These are phyloP conservation scores for Rhynchosporium graminicola DNA, from an alignment of 2,329 filamentous ascomycete genomes.

Conservation along the genomic window DNA sequence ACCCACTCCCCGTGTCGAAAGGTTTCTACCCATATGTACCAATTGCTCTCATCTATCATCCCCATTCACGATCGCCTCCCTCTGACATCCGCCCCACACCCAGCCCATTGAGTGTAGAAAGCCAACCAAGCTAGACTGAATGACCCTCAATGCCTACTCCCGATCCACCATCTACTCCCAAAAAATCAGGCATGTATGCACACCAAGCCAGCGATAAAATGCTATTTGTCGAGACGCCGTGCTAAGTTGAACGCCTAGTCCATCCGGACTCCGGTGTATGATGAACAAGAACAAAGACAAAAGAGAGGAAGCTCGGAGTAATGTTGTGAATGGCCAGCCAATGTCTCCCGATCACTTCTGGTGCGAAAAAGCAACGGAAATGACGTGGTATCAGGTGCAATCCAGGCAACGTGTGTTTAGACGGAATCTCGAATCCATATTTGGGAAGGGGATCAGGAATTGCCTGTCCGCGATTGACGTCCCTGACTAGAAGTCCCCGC, in stretches of 20 bases:
- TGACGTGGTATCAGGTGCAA: neutral
- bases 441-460: neutral
- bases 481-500: neutral
- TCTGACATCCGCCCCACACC: too few species aligned
- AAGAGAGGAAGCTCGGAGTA: slow-evolving; percentile 1
- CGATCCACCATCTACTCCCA: neutral
- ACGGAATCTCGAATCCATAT: neutral
- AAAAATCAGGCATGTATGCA: neutral
- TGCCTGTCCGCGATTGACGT: neutral
- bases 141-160: neutral
- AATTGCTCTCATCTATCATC: neutral
- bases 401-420: neutral
- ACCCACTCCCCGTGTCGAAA: neutral
- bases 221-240: slow-evolving; percentile 15
- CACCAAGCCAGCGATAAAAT: neutral
- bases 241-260: slow-evolving; percentile 18
- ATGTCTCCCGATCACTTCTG: neutral
- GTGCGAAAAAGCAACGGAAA: neutral
- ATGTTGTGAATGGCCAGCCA: slow-evolving; percentile 15
- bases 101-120: neutral
- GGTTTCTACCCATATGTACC: slow-evolving; percentile 3
- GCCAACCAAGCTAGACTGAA: slow-evolving; percentile 1
- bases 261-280: neutral
- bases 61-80: too few species aligned
- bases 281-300: slow-evolving; percentile 1